A percentile compares a stretch with the other conserved stretches of the same genome.
Conservation (phyloP, 2,329 filamentous ascomycete species). For the Beauveria caledonica region DNA sequence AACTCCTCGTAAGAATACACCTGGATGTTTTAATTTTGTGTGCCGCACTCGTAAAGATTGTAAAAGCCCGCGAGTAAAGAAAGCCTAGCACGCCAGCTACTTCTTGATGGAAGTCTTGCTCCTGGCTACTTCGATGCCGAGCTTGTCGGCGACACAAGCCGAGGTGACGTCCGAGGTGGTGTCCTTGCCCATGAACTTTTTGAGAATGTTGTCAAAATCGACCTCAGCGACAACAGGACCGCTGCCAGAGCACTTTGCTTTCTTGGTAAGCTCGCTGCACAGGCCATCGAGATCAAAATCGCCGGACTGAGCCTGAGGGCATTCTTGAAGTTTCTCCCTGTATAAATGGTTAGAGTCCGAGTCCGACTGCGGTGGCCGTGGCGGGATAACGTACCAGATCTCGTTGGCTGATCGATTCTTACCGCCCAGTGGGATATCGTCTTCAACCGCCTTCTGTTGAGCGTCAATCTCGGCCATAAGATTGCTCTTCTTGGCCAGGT, state of each 20-base stretch:
- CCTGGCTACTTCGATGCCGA: conserved; percentile 49
- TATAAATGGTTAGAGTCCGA: conserved; percentile 30
- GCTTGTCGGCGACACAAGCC: conserved; percentile 31
- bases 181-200: conserved; percentile 49
- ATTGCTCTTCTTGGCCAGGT: conserved; percentile 49
- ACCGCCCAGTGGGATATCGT: conserved; percentile 41
- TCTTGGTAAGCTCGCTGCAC: conserved; percentile 87
- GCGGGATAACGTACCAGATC: neutral
- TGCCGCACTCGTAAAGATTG: neutral
- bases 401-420: neutral
- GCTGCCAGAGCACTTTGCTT: conserved; percentile 87
- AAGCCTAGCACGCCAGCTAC: neutral
- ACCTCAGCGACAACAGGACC: conserved; percentile 84
- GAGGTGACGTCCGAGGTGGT: conserved; percentile 25
- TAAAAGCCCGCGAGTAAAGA: neutral
- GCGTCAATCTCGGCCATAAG: conserved; percentile 73
- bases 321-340: conserved; percentile 85
- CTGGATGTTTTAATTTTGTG: neutral
- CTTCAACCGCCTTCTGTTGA: conserved; percentile 59
- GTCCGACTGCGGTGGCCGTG: neutral
- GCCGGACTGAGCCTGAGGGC: conserved; percentile 78
- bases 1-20: conserved; percentile 10
- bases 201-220: conserved; percentile 76
- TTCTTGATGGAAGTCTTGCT: conserved; percentile 10
- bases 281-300: conserved; percentile 91